Percentiles rank a stretch among this genome's conserved stretches.
These are phyloP conservation scores for Arabis hirsuta DNA, from an alignment of 345 rosid genomes.

Conservation along the genomic window DNA sequence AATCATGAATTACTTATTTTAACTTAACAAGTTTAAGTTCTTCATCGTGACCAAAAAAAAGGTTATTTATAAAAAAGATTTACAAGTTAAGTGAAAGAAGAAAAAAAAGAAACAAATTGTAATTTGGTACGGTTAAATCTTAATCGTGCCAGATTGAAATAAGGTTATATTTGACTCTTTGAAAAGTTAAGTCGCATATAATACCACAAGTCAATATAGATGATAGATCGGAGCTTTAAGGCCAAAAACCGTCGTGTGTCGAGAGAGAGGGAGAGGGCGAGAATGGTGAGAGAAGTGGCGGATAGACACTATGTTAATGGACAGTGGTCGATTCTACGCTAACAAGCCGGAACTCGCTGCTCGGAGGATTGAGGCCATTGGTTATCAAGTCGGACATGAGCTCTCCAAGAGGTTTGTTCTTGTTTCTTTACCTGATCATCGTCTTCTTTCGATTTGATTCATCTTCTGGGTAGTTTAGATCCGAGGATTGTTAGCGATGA, in stretches of 20 bases:
- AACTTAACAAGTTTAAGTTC: too few species aligned
- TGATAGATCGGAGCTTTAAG: constrained; percentile 37
- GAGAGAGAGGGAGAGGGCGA: constrained; percentile 18
- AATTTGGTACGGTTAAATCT: neutral
- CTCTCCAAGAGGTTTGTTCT: constrained; percentile 84
- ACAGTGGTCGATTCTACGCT: constrained; percentile 79
- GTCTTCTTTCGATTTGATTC: constrained; percentile 11
- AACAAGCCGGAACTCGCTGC: constrained; percentile 96
- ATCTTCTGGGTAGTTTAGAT: too few species aligned
- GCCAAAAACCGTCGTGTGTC: constrained; percentile 14
- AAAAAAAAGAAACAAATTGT: neutral
- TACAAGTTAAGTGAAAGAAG: neutral
- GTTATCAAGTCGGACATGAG: constrained; percentile 99
- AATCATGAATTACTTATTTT: too few species aligned
- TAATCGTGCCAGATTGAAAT: neutral
- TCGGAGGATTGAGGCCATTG: constrained; percentile 97
- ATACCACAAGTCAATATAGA: constrained; percentile 12
- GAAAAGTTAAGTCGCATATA: constrained; percentile 3
- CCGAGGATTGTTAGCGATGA: constrained; percentile 18
- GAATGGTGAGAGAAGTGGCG: constrained; percentile 88
- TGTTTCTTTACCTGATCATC: neutral
- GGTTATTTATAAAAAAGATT: too few species aligned
- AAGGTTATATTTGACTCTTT: constrained; percentile 8
- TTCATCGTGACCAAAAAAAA: too few species aligned
- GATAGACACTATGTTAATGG: constrained; percentile 81